Conservation (phyloP, 139 green algal genomes). For the Edaphochlamys debaryana region DNA sequence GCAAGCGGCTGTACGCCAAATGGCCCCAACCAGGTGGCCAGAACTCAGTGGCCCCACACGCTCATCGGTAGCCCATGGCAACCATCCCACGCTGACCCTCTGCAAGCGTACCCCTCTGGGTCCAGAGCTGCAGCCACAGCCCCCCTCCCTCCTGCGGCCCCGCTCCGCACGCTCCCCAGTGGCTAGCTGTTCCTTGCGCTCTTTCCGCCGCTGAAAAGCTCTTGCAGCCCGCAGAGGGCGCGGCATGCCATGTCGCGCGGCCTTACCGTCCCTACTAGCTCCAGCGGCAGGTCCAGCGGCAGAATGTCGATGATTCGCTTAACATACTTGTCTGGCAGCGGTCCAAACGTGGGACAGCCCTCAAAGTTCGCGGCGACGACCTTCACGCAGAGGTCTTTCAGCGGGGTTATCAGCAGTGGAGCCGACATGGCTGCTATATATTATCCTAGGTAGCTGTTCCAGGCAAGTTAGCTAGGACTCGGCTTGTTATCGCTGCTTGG, state of each 20-base stretch:
- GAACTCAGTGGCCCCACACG: too few relatives aligned
- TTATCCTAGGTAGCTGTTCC: neutral
- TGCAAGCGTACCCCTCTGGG: too few relatives aligned
- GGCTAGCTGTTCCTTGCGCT: too few relatives aligned
- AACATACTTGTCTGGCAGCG: conserved; percentile 61
- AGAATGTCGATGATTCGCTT: conserved; percentile 70
- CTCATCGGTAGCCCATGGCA: too few relatives aligned
- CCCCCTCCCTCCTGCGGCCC: too few relatives aligned
- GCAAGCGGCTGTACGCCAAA: too few relatives aligned
- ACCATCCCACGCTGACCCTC: too few relatives aligned
- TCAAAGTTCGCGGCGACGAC: conserved; percentile 72
- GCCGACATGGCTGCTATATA: conserved; percentile 21
- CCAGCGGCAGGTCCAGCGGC: conserved; percentile 74
- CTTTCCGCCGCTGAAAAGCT: too few relatives aligned
- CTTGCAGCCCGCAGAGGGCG: neutral
- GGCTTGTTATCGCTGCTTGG: too few relatives aligned
- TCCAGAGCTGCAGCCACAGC: too few relatives aligned
- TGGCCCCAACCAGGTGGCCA: too few relatives aligned
- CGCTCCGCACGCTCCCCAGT: too few relatives aligned
- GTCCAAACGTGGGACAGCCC: conserved; percentile 57
- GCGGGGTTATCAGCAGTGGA: conserved; percentile 14
- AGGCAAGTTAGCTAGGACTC: neutral
- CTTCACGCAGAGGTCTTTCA: conserved; percentile 71
- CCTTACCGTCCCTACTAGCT: conserved; percentile 75
- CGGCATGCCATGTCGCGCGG: neutral